Evolutionary conservation across 1,139 yeast species (phyloP).

Genomic region (Nakaseomyces sp.): DNA sequence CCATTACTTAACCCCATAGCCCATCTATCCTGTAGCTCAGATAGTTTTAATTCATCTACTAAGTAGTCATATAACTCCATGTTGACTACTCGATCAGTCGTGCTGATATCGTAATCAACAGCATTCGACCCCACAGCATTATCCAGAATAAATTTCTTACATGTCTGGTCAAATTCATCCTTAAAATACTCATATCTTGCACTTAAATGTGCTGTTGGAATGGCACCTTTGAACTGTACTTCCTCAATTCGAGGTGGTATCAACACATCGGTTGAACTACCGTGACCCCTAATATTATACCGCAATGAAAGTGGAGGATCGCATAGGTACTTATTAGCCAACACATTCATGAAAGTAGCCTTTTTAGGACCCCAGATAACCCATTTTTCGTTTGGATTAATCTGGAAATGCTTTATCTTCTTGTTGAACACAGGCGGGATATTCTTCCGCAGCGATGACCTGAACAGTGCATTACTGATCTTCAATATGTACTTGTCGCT

Average conservation of each 20-base stretch:
- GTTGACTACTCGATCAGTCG: conserved; percentile 28
- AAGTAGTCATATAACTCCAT: conserved; percentile 36
- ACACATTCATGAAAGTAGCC: conserved; percentile 21
- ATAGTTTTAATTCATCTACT: conserved; percentile 45
- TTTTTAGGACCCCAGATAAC: conserved; percentile 29
- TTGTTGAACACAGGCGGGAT: conserved; percentile 21
- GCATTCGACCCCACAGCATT: conserved; percentile 27
- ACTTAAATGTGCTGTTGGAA: conserved; percentile 68
- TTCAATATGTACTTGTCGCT: conserved; percentile 11
- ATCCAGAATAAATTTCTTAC: conserved; percentile 49
- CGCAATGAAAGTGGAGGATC: conserved; percentile 23
- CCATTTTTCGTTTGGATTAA: conserved; percentile 28
- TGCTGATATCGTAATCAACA: conserved; percentile 23
- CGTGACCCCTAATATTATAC: conserved; percentile 14
- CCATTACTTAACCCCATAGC: conserved; percentile 87
- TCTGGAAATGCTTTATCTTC: conserved; percentile 26
- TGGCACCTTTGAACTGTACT: conserved; percentile 56
- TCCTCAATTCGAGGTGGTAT: conserved; percentile 19
- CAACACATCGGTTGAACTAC: neutral
- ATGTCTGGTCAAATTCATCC: conserved; percentile 71
- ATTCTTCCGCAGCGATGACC: conserved; percentile 20
- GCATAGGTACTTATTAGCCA: conserved; percentile 23
- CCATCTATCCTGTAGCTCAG: conserved; percentile 59
- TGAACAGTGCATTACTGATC: conserved; percentile 24
- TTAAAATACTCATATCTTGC: conserved; percentile 84